Conservation (phyloP, 331 rosid genomes). For the Pyracantha coccinea region DNA sequence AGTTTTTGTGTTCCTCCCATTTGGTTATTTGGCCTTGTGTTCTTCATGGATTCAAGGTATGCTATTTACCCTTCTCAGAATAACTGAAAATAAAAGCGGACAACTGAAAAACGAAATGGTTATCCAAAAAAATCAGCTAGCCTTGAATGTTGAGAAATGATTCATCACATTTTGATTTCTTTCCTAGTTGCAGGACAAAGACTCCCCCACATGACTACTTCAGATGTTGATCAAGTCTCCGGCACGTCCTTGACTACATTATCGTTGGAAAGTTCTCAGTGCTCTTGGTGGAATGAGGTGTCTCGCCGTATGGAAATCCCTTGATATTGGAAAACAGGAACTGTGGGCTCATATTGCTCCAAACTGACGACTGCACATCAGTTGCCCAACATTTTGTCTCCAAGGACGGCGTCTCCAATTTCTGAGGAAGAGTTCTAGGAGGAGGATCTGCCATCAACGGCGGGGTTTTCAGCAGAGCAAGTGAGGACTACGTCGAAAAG, state of each 20-base stretch:
- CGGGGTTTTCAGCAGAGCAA: slow-evolving; percentile 62
- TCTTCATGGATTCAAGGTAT: slow-evolving; percentile 42
- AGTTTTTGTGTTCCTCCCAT: slow-evolving; percentile 16
- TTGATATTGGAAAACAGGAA: slow-evolving; percentile 32
- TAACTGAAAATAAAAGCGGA: too few relatives aligned
- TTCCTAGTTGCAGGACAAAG: slow-evolving; percentile 17
- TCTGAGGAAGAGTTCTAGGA: slow-evolving; percentile 68
- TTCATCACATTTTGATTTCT: too few relatives aligned
- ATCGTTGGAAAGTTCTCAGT: slow-evolving; percentile 55
- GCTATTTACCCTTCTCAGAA: not conserved
- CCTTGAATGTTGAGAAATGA: not conserved
- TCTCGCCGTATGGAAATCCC: slow-evolving; percentile 55
- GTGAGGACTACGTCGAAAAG: slow-evolving; percentile 35
- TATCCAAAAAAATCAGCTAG: too few relatives aligned
- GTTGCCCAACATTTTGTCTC: slow-evolving; percentile 60
- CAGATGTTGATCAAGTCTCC: slow-evolving; percentile 49
- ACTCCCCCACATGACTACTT: slow-evolving; percentile 49
- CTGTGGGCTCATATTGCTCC: slow-evolving; percentile 43
- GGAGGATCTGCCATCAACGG: slow-evolving; percentile 70
- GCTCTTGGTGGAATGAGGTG: slow-evolving; percentile 58
- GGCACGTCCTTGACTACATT: slow-evolving; percentile 65
- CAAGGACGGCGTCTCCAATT: slow-evolving; percentile 46
- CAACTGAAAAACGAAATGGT: too few relatives aligned
- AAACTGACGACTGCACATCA: slow-evolving; percentile 32
- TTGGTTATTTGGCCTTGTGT: slow-evolving; percentile 19